A percentile compares a stretch with the other conserved stretches of the same genome.
Conservation (phyloP, 2,329 filamentous ascomycete genomes). For the Emmonsia crescens region DNA sequence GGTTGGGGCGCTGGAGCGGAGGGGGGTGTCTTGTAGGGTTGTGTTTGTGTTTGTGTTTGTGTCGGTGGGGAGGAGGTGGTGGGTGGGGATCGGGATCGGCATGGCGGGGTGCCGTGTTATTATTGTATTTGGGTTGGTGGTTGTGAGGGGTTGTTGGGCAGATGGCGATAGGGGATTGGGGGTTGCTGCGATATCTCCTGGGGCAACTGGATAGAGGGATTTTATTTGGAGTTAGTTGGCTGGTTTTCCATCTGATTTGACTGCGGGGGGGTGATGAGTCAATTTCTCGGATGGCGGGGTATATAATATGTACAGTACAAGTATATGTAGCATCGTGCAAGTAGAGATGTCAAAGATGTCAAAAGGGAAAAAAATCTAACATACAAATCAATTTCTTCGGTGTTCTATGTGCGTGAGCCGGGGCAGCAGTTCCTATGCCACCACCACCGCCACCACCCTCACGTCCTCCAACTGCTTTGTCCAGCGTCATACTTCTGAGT, state of each 20-base stretch:
- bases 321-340: too few species aligned
- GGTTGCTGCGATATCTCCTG: slow-evolving; percentile 28
- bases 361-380: slow-evolving; percentile 4
- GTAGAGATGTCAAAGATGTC: too few species aligned
- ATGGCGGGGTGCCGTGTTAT: slow-evolving; percentile 7
- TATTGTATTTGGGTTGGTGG: slow-evolving; percentile 10
- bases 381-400: slow-evolving; percentile 35
- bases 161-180: not conserved
- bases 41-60: slow-evolving; percentile 11
- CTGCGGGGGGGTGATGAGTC: not conserved
- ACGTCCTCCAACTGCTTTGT: not conserved
- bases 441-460: not conserved
- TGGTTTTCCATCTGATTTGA: not conserved
- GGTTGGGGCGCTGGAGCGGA: slow-evolving; percentile 26
- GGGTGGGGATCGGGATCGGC: slow-evolving; percentile 9
- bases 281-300: not conserved
- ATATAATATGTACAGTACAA: too few species aligned
- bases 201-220: slow-evolving; percentile 24
- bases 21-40: slow-evolving; percentile 2
- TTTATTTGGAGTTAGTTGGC: not conserved
- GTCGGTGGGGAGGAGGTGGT: slow-evolving; percentile 4
- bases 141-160: slow-evolving; percentile 8
- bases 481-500: slow-evolving; percentile 4
- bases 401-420: slow-evolving; percentile 14
- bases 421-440: not conserved